A percentile compares a stretch with the other conserved stretches of the same genome.
phyloP scores from a whole-genome alignment of 768 basidiomycete genomes.

The Tricholoma furcatifolium region DNA sequence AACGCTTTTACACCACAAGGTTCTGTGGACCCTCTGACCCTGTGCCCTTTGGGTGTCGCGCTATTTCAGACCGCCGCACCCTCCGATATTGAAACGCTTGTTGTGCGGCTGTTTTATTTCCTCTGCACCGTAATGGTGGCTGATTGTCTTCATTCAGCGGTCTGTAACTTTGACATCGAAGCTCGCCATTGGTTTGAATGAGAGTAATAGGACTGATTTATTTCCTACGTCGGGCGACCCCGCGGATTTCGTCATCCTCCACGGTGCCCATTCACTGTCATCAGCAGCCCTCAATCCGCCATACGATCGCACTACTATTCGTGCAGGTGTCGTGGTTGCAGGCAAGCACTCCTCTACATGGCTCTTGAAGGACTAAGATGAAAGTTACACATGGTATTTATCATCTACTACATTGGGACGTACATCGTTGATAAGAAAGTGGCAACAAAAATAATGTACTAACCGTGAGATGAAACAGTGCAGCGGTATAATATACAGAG shows the following conservation, averaged over 20 bases:
- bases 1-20: slow-evolving; percentile 74
- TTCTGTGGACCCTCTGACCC: slow-evolving; percentile 55
- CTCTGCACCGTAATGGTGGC: not conserved
- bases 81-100: slow-evolving; percentile 41
- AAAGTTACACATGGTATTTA: not conserved
- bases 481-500: slow-evolving; percentile 2
- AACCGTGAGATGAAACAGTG: not conserved
- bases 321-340: slow-evolving; percentile 42
- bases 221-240: slow-evolving; percentile 37
- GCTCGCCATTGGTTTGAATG: slow-evolving; percentile 39
- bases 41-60: slow-evolving; percentile 57
- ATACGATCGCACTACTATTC: slow-evolving; percentile 52
- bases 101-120: slow-evolving; percentile 30
- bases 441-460: no score
- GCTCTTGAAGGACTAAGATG: slow-evolving; percentile 20
- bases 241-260: slow-evolving; percentile 62
- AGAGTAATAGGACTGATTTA: slow-evolving; percentile 26
- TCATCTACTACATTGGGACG: not conserved
- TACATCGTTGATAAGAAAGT: no score
- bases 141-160: slow-evolving; percentile 32
- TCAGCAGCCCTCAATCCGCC: slow-evolving; percentile 49
- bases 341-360: slow-evolving; percentile 32
- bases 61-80: slow-evolving; percentile 58
- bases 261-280: slow-evolving; percentile 42
- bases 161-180: slow-evolving; percentile 54